phyloP scores from a whole-genome alignment of 257 asterid species.

The Solanum microdontum region DNA sequence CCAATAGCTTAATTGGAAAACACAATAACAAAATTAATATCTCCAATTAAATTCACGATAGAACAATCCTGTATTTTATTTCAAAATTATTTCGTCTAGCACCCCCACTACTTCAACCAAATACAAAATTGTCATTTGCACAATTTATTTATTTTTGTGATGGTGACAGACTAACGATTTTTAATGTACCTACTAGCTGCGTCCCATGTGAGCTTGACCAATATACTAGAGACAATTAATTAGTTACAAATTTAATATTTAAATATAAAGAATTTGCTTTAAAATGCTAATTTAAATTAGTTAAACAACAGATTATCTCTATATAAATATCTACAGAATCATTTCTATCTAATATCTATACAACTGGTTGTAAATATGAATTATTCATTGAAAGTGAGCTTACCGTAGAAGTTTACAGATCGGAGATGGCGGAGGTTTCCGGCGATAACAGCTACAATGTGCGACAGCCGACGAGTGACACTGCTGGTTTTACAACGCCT shows the following conservation, averaged over 20 bases:
- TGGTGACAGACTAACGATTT: not conserved
- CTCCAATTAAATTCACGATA: too few relatives aligned
- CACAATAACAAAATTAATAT: not conserved
- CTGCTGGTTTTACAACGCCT: slow-evolving; percentile 25
- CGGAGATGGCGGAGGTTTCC: slow-evolving; percentile 77
- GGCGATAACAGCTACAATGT: slow-evolving; percentile 51
- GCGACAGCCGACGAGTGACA: slow-evolving; percentile 1
- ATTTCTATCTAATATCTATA: not conserved
- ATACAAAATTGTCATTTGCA: too few relatives aligned
- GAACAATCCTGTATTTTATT: too few relatives aligned
- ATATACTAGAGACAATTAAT: not conserved
- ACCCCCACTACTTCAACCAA: too few relatives aligned
- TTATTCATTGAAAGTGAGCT: not conserved
- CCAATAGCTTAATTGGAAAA: too few relatives aligned
- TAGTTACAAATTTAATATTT: not conserved
- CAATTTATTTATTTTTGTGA: not conserved
- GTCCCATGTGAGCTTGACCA: not conserved
- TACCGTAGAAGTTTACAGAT: not conserved
- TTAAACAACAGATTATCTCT: not conserved
- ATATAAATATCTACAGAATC: not conserved
- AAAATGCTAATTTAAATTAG: not conserved
- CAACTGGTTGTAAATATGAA: not conserved
- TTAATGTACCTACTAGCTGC: not conserved
- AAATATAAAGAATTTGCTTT: not conserved
- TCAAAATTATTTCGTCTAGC: too few relatives aligned